Percentiles rank a stretch among this genome's conserved stretches.
Conservation (phyloP, 169 alveolate genomes). For the Toxoplasma gondii region DNA sequence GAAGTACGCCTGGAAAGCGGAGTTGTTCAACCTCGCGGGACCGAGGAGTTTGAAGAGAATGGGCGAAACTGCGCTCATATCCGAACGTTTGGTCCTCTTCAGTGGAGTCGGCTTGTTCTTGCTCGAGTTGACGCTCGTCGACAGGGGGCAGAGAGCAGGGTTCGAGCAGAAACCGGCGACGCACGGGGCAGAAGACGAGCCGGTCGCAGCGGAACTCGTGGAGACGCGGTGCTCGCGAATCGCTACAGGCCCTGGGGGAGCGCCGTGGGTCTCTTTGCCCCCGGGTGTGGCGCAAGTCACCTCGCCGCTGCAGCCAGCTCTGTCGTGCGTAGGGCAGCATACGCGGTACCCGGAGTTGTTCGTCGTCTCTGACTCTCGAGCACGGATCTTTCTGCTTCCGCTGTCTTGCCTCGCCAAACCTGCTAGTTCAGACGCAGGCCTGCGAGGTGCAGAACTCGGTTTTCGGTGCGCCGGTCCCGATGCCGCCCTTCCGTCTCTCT, state of each 20-base stretch:
- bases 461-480: not conserved
- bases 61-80: not conserved
- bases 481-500: not conserved
- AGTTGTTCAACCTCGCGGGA: not conserved
- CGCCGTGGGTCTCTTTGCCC: not conserved
- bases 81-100: not conserved
- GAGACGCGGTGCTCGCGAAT: not conserved
- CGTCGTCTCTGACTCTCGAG: not conserved
- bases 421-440: not conserved
- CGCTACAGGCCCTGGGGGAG: not conserved
- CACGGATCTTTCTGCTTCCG: constrained; percentile 33
- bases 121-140: not conserved
- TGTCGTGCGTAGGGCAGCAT: not conserved
- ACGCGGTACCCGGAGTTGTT: constrained; percentile 4
- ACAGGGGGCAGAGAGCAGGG: not conserved
- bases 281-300: not conserved
- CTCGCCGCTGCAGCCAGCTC: not conserved
- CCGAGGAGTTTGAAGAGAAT: not conserved
- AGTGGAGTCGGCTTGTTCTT: not conserved
- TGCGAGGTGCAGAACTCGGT: not conserved
- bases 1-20: constrained; percentile 29
- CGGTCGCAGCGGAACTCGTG: not conserved
- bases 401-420: not conserved
- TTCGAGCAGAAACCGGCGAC: not conserved
- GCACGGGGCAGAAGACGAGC: not conserved